Percentiles rank a stretch among this genome's conserved stretches.
Conservation (phyloP, 2,329 filamentous ascomycete genomes). For the Macroventuria anomochaeta region DNA sequence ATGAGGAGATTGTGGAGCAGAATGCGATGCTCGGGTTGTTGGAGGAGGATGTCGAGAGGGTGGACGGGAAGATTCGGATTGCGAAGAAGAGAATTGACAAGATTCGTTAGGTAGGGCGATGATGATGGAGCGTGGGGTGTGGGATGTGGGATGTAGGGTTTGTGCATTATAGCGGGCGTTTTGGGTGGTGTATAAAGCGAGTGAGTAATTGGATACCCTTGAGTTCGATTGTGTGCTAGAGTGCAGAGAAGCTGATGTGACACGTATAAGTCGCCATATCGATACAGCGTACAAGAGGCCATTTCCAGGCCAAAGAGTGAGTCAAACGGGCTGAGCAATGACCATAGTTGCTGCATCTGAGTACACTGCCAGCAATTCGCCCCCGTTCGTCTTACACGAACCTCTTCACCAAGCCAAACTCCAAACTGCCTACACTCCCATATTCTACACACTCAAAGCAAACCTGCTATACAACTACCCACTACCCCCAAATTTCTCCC, state of each 20-base stretch:
- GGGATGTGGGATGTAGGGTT: no score
- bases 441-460: no score
- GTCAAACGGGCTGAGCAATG: no score
- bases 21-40: conserved; percentile 66
- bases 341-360: no score
- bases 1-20: conserved; percentile 68
- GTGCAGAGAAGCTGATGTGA: not conserved
- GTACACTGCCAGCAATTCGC: no score
- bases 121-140: not conserved
- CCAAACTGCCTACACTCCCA: no score
- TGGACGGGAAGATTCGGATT: conserved; percentile 72
- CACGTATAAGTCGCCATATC: no score
- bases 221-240: not conserved
- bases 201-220: not conserved
- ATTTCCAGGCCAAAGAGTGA: no score
- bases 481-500: conserved; percentile 40
- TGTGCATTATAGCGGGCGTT: conserved; percentile 1
- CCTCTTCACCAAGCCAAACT: no score
- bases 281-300: no score
- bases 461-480: no score
- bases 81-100: conserved; percentile 75
- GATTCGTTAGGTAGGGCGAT: conserved; percentile 64
- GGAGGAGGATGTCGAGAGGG: conserved; percentile 69
- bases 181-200: not conserved
- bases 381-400: no score